Percentiles rank a stretch among this genome's conserved stretches.
Evolutionary conservation across 371 early-diverging fungal genomes (phyloP).

Genomic region (Syncephalastrum sp.): DNA sequence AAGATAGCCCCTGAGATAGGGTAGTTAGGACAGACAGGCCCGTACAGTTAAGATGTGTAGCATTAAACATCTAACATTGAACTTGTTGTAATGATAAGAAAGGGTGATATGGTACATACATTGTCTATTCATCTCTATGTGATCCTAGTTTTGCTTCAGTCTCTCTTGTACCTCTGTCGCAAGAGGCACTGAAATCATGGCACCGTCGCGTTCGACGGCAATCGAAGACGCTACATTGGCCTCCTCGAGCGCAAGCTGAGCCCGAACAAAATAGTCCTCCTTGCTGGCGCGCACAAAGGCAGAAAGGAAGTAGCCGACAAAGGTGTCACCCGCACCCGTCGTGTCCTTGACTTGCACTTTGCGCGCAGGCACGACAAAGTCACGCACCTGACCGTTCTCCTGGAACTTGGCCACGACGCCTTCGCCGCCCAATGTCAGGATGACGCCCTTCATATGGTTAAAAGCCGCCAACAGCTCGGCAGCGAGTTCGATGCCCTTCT

Average conservation of each 20-base stretch:
- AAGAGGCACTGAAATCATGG: slow-evolving; percentile 65
- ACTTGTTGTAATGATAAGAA: no score
- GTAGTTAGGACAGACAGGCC: no score
- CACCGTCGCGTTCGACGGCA: slow-evolving; percentile 57
- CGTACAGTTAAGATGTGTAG: no score
- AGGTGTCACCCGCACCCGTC: slow-evolving; percentile 84
- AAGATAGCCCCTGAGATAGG: no score
- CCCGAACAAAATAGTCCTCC: slow-evolving; percentile 39
- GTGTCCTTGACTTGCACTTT: slow-evolving; percentile 65
- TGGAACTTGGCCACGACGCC: slow-evolving; percentile 58
- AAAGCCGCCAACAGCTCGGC: slow-evolving; percentile 37
- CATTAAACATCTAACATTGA: no score
- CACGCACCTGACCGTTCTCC: slow-evolving; percentile 22
- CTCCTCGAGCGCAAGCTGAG: slow-evolving; percentile 43
- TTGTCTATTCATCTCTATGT: no score
- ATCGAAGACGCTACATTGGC: slow-evolving; percentile 61
- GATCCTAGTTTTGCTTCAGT: no score
- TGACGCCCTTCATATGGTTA: slow-evolving; percentile 53
- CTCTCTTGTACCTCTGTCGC: slow-evolving; percentile 38
- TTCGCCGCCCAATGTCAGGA: slow-evolving; percentile 76
- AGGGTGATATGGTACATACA: no score
- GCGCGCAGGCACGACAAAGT: slow-evolving; percentile 42
- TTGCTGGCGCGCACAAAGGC: slow-evolving; percentile 45
- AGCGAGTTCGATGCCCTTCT: slow-evolving; percentile 35
- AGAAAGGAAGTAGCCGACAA: slow-evolving; percentile 81